Base-by-base conservation (phyloP, 805 yeast species). In the Komagataella phaffii region DNA sequence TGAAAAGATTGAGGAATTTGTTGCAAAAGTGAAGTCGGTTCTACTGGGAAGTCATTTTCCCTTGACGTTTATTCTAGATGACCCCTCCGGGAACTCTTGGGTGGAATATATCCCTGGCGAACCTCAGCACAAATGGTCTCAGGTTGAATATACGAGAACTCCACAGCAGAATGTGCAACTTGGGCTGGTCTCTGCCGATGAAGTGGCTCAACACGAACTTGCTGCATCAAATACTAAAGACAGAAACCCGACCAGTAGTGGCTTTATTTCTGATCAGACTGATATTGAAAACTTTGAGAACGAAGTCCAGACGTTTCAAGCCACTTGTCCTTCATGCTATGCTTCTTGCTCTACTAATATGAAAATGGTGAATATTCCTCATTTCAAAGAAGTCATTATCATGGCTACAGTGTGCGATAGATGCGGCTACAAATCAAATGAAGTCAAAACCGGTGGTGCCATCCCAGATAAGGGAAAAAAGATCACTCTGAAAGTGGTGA, bases 41-140 rank as follows among this genome's bases (percentile, higher is more conserved):
- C 70, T 88, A 23, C 81, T 83, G 54, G 77, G 76, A 51, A 79
- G 77, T 36, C 75, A 79, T 17, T 66, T 87, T 51, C 98, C 98
- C 1, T 61, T 91, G 55, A 85, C 95, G 0, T 76, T 91, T 49
- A 73, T 76, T 21, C 70, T 88, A 8, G 96, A 90, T 65, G 99
- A 93, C 66, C 97, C 99, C 24, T 79, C 96, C 1, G 99, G 99
- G 14, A 93, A 93, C 71, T 91, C 98, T 3, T 93, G 97, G 96
- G 81, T 93, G 51, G 96, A 88, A 63, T 88, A 76, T 64, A 67
- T 78, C 54, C 96, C 96, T 17, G 90, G 87, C 54, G 96, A 88
- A 64, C 76, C 95, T 3, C 73, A 85, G 44, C 95, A 88, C 67
- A 88, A 90, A 66, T 91, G 96, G 96, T 76, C 93, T 23, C 85